These are phyloP conservation scores for Atractiella rhizophila DNA, from an alignment of 768 basidiomycete genomes.

Conservation along the genomic window DNA sequence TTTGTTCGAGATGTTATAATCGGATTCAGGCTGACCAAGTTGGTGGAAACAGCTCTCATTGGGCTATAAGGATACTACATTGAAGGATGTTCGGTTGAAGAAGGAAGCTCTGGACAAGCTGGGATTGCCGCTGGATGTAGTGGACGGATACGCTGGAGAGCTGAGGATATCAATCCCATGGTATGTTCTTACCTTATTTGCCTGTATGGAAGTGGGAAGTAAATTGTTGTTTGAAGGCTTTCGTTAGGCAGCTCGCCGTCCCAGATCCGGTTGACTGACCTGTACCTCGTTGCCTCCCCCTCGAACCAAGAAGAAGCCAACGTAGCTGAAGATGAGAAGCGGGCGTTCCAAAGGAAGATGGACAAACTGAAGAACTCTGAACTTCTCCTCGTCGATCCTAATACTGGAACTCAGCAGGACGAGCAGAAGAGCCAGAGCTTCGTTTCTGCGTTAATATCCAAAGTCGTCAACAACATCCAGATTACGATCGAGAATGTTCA, in stretches of 20 bases:
- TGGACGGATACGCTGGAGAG: slow-evolving; percentile 70
- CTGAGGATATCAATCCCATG: slow-evolving; percentile 67
- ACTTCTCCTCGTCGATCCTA: slow-evolving; percentile 25
- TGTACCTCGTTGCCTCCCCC: slow-evolving; percentile 77
- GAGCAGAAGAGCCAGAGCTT: slow-evolving; percentile 60
- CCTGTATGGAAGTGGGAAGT: no score
- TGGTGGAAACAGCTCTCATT: no score
- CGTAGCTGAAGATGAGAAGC: slow-evolving; percentile 56
- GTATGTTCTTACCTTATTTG: slow-evolving; percentile 20
- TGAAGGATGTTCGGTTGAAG: slow-evolving; percentile 63
- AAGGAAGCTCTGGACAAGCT: slow-evolving; percentile 86
- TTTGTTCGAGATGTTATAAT: no score
- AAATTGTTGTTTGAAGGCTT: neutral
- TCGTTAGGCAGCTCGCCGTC: neutral
- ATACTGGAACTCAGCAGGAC: slow-evolving; percentile 19
- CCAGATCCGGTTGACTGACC: slow-evolving; percentile 71
- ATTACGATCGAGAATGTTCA: slow-evolving; percentile 59
- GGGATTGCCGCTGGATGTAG: slow-evolving; percentile 74
- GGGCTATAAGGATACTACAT: no score
- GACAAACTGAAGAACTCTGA: slow-evolving; percentile 78
- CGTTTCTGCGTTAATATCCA: slow-evolving; percentile 53
- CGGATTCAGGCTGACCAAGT: no score
- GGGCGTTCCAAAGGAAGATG: slow-evolving; percentile 59
- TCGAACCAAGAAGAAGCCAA: slow-evolving; percentile 30
- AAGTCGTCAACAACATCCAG: slow-evolving; percentile 86